These are phyloP conservation scores for Candida sakaeoensis DNA, from an alignment of 805 yeast species.

Conservation along the genomic window DNA sequence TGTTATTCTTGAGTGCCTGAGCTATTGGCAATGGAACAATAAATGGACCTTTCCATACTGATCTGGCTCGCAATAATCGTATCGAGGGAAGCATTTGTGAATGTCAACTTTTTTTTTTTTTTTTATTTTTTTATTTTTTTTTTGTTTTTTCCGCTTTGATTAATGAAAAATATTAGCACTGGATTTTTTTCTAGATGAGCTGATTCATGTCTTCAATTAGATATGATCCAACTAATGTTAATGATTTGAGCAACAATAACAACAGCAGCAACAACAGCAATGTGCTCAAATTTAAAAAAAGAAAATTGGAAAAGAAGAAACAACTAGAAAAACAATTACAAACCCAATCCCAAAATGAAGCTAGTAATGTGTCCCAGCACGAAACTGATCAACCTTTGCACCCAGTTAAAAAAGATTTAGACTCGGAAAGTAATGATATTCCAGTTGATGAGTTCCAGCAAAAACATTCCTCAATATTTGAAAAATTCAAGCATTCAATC, in stretches of 20 bases:
- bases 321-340: conserved; percentile 8
- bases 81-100: conserved; percentile 29
- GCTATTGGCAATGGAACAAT: conserved; percentile 93
- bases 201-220: conserved; percentile 58
- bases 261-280: too few relatives aligned
- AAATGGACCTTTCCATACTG: conserved; percentile 71
- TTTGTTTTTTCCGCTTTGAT: background rate
- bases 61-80: conserved; percentile 24
- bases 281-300: background rate
- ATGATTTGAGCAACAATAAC: too few relatives aligned
- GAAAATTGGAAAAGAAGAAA: background rate
- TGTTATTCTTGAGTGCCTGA: conserved; percentile 72
- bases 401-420: conserved; percentile 7
- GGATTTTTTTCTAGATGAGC: conserved; percentile 5
- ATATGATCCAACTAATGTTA: conserved; percentile 47
- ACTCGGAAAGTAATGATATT: background rate
- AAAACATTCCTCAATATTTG: conserved; percentile 49
- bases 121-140: conserved; percentile 3
- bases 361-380: too few relatives aligned
- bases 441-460: conserved; percentile 17
- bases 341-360: conserved; percentile 10
- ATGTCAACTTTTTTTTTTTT: conserved; percentile 5
- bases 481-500: conserved; percentile 44
- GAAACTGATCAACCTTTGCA: too few relatives aligned
- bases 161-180: background rate